A percentile compares a stretch with the other conserved stretches of the same genome.
phyloP scores from a whole-genome alignment of 2,329 filamentous ascomycete genomes.

The Arthrobotrys entomopaga region DNA sequence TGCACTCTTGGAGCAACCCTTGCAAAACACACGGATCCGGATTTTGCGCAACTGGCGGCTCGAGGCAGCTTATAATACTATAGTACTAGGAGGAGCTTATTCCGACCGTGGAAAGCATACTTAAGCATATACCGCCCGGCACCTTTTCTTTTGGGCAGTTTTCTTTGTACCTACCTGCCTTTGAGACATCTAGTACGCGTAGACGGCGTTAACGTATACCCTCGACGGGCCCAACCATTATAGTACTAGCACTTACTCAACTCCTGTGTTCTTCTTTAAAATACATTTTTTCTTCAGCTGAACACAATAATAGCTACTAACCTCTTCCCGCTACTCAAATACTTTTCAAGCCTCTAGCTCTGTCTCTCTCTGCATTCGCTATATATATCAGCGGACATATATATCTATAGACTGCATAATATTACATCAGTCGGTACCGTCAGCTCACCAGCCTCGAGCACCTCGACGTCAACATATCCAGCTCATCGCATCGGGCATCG shows the following conservation, averaged over 20 bases:
- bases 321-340: too few species aligned
- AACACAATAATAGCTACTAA: too few species aligned
- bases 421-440: conserved; percentile 24
- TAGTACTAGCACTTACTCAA: too few species aligned
- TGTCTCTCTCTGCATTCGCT: too few species aligned
- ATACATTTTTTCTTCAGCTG: too few species aligned
- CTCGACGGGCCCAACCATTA: too few species aligned
- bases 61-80: conserved; percentile 21
- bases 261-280: too few species aligned
- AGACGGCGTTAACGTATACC: too few species aligned
- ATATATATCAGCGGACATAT: too few species aligned
- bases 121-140: not conserved
- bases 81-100: not conserved
- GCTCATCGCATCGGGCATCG: conserved; percentile 31
- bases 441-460: not conserved
- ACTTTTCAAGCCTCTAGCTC: too few species aligned
- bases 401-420: not conserved
- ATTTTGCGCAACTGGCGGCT: conserved; percentile 51
- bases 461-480: not conserved
- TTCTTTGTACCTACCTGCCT: conserved; percentile 11
- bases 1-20: conserved; percentile 20
- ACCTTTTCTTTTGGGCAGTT: not conserved
- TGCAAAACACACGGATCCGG: conserved; percentile 23
- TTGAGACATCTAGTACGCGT: conserved; percentile 1
- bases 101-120: not conserved